Base-by-base conservation (phyloP, 495 filamentous ascomycete species). In the Arthonia radiata region DNA sequence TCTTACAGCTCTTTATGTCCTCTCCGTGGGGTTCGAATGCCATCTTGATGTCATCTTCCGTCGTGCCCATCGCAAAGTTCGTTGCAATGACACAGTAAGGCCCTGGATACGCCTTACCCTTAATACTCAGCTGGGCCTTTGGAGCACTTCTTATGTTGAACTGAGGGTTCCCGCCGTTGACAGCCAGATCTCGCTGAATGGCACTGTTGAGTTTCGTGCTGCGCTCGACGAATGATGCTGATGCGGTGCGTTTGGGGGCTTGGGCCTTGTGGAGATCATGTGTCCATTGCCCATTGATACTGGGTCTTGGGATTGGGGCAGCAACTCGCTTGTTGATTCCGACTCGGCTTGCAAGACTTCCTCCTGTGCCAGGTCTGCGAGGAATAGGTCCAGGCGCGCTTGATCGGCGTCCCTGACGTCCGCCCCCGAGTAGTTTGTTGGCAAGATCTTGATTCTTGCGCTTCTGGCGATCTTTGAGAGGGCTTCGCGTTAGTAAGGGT, bases 41-140 rank as follows among this genome's bases (percentile, higher is more conserved):
- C 31, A 72, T 68, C 48, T 91, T 77, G 26, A 94, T 90, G 44
- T 97, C 86, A 19, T 77, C 82, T 2, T 78, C 79, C 3, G 86
- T 92, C 3, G 86, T 97, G 19, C 86, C 86, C 3, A 69, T 69
- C 3, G 80, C 81, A 37, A 97, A 83, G 49, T 94, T 94, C 44
- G 69, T 65, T 1, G 71, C 82, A 27, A 80, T 56, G 8, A 94
- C 74, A n/a, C 70, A 60, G 37, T 67, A 86, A 0, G 80, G 77
- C 0, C 76, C 74, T 22, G 19, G 11, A 14, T 33, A 17, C 2
- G 79, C 78, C 3, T 64, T 50, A 13, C 86, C 86, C 34, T 70
- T 61, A 37, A 93, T 92, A 13, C 56, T 65, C 22, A 97, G 7
- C 11, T 22, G 19, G 11, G 19, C 19, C 11, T 22, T 6, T 22